phyloP scores from a whole-genome alignment of 2,329 filamentous ascomycete species.

The Botrytis cinerea region DNA sequence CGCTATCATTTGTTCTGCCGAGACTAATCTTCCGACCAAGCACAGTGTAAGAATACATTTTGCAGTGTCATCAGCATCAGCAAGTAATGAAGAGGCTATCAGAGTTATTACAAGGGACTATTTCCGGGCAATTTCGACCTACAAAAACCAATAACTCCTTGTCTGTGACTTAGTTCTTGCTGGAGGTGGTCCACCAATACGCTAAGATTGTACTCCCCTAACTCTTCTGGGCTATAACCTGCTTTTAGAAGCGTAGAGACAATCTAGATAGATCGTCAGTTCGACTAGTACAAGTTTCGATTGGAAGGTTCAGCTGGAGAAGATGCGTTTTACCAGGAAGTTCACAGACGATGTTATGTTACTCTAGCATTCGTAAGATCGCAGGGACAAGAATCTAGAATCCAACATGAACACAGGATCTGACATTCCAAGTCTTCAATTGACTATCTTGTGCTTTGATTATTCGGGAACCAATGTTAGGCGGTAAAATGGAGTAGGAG shows the following conservation, averaged over 20 bases:
- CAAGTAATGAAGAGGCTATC: background rate
- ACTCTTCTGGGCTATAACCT: background rate
- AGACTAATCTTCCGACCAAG: background rate
- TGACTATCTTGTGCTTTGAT: background rate
- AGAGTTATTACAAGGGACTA: background rate
- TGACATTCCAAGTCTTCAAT: constrained; percentile 19
- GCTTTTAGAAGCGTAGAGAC: constrained; percentile 4
- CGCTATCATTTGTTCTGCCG: background rate
- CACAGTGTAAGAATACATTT: constrained; percentile 8
- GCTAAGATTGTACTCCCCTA: background rate
- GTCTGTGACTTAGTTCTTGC: background rate
- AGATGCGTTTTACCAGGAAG: constrained; percentile 1
- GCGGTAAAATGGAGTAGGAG: background rate
- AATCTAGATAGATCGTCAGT: background rate
- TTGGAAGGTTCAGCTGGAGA: constrained; percentile 29
- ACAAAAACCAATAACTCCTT: background rate
- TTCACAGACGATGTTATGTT: background rate
- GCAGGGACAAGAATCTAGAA: constrained; percentile 21
- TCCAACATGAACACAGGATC: constrained; percentile 16
- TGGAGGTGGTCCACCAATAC: background rate
- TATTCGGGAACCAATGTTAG: background rate
- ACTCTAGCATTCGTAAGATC: constrained; percentile 8
- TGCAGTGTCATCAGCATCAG: constrained; percentile 16
- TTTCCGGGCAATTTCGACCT: background rate
- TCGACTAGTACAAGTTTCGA: background rate